A percentile compares a stretch with the other conserved stretches of the same genome.
Conservation (phyloP, 1,284 basidiomycete species). For the Pseudozyma flocculosa region DNA sequence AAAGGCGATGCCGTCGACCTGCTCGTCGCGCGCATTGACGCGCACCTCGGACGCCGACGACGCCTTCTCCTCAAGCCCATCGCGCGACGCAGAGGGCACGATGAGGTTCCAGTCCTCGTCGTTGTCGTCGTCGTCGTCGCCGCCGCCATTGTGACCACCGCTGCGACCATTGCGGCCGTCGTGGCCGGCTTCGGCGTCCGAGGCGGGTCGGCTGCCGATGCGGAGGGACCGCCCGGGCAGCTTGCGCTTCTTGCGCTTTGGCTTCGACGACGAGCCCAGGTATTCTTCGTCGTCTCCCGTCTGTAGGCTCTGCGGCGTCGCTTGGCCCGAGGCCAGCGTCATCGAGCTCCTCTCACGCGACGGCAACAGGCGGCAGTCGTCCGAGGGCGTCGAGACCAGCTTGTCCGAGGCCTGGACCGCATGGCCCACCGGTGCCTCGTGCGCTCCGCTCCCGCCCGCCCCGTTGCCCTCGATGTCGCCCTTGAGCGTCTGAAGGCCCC, state of each 20-base stretch:
- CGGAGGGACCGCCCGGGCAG: no score
- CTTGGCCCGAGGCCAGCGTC: no score
- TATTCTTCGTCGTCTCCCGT: neutral
- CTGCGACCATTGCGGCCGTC: no score
- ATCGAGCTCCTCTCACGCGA: no score
- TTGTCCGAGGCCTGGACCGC: no score
- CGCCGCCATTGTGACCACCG: no score
- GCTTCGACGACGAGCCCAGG: neutral
- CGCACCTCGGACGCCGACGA: constrained; percentile 29
- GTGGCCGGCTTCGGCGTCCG: neutral
- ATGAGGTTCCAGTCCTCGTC: constrained; percentile 41
- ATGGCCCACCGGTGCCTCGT: no score
- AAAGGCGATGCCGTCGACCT: constrained; percentile 53
- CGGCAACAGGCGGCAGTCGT: no score
- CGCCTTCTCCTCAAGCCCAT: neutral
- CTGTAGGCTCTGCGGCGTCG: neutral
- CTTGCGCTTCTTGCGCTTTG: constrained; percentile 3
- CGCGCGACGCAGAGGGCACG: constrained; percentile 12
- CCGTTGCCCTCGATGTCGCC: no score
- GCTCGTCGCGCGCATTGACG: constrained; percentile 39
- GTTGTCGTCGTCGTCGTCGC: neutral
- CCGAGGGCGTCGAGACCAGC: no score
- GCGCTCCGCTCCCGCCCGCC: no score
- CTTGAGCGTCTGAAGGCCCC: constrained; percentile 43
- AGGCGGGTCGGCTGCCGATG: no score